Percentiles rank a stretch among this genome's conserved stretches.
These are phyloP conservation scores for Musa beccarii DNA, from an alignment of 176 grass and related monocot species.

Conservation along the genomic window DNA sequence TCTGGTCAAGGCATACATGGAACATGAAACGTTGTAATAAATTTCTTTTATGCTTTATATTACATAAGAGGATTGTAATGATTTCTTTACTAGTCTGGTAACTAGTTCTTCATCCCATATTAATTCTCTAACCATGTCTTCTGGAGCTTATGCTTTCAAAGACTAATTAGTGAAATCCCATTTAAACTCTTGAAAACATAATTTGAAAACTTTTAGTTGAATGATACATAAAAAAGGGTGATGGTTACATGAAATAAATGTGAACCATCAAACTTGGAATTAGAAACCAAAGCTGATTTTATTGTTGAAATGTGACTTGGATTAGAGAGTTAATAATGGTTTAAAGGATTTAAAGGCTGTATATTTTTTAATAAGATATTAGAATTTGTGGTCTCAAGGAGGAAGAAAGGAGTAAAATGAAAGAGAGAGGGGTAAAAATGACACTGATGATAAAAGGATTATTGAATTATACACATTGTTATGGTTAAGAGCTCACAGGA, in stretches of 20 bases:
- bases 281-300: no score
- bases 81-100: neutral
- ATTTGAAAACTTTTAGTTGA: no score
- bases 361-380: neutral
- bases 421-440: neutral
- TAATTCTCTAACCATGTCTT: neutral
- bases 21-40: neutral
- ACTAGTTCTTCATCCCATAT: neutral
- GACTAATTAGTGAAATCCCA: no score
- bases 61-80: neutral
- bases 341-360: neutral
- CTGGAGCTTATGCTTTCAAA: neutral
- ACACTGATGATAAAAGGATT: neutral
- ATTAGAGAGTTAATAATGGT: neutral
- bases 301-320: neutral
- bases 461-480: neutral
- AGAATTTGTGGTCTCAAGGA: neutral
- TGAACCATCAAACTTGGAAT: no score
- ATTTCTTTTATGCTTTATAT: neutral
- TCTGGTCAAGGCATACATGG: neutral
- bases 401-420: neutral
- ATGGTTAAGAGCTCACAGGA: neutral
- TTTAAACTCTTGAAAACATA: no score
- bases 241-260: no score
- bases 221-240: no score